Percentiles rank a stretch among this genome's conserved stretches.
Conservation (phyloP, 78 protist genomes). For the Bigelowiella natans region DNA sequence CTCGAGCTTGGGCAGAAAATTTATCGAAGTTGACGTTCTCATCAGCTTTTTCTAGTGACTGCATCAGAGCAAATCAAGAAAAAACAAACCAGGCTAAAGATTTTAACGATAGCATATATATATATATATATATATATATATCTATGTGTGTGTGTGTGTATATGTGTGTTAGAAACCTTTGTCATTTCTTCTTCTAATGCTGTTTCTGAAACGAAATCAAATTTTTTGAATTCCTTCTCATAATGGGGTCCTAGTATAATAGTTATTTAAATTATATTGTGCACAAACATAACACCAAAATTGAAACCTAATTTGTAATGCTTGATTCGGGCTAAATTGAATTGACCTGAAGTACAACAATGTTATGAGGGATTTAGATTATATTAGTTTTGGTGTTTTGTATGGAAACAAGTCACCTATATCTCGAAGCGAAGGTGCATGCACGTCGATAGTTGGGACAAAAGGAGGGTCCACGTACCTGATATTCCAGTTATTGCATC, state of each 20-base stretch:
- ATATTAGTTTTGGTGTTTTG: no score
- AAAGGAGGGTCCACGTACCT: background rate
- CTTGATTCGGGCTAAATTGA: background rate
- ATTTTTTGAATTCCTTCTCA: background rate
- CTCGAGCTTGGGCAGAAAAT: background rate
- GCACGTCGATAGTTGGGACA: background rate
- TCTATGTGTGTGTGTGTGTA: background rate
- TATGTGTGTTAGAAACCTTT: background rate
- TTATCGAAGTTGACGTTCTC: background rate
- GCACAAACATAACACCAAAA: background rate
- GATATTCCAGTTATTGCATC: no score
- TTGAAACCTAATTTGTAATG: background rate
- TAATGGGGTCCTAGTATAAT: background rate
- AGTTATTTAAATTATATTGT: background rate
- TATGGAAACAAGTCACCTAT: slow-evolving; percentile 4
- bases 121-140: background rate
- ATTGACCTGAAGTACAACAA: no score
- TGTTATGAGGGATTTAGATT: no score
- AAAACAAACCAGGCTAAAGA: background rate
- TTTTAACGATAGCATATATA: background rate
- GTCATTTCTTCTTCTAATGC: background rate
- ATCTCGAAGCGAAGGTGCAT: background rate
- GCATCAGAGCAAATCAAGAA: background rate
- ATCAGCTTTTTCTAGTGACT: background rate
- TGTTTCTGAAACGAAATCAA: background rate